Base-by-base conservation (phyloP, 176 grass and related monocot genomes). In the Tuctoria greenei region DNA sequence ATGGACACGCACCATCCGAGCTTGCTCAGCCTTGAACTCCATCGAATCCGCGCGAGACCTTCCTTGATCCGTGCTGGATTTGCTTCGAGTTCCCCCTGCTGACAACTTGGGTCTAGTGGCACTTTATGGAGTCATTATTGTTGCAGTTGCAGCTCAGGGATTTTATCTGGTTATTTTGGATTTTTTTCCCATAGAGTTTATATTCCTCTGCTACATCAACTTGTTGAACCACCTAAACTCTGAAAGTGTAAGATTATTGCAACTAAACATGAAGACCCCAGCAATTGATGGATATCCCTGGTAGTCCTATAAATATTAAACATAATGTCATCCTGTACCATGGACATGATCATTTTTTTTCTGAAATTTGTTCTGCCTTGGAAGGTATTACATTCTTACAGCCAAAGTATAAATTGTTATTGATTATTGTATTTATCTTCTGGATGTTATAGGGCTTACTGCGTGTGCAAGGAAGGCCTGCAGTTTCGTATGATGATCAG, bases 401-500 rank as follows among this genome's bases (percentile, higher is more conserved):
- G 8, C 49, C n/a, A 42, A 49, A 64, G 10, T 56, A 72, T 50
- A 20, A 1, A 66, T 57, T 17, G 35, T 28, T 82, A 34, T 8
- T 70, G 59, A 69, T 40, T 67, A 27, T 24, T 38, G 64, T 73
- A 76, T 43, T 72, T 39, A 69, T 70, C 50, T 61, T 25, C 61
- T 50, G 39, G 35, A 50, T 76, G 64, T 91, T 80, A 60, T 68
- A 98, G 95, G 91, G 91, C 67, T 88, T 90, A 64, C 71, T 98
- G 76, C 86, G 79, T 61, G 95, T 92, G 51, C 91, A 98, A 90
- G 95, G 95, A 45, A 81, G 91, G 44, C 95, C 95, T 62, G 95
- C 95, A 57, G 89, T 98, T 85, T 98, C 95, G 12, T 94, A 87
- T 84, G 91, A 98, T 84, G 91, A 94, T 39, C 95, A 98, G 86